These are phyloP conservation scores for Codiaeum variegatum DNA, from an alignment of 441 rosid genomes.

Conservation along the genomic window DNA sequence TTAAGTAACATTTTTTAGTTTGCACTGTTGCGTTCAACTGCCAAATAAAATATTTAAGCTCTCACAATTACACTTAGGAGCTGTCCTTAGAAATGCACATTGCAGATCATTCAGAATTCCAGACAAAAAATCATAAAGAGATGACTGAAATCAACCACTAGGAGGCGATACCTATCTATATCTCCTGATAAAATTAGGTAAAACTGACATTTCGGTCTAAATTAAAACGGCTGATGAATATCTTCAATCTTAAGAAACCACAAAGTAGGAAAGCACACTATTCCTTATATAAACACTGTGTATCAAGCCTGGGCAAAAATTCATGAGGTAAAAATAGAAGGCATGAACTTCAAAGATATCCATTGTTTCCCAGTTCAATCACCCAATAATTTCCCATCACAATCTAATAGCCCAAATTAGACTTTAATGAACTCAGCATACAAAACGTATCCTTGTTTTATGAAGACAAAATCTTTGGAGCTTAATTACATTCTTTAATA, in stretches of 20 bases:
- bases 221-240: background rate
- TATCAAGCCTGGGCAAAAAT: conserved; percentile 1
- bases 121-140: background rate
- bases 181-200: background rate
- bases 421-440: background rate
- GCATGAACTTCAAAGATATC: background rate
- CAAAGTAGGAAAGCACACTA: background rate
- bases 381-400: background rate
- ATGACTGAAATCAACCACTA: background rate
- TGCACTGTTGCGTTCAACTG: background rate
- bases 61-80: no score
- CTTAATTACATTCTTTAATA: background rate
- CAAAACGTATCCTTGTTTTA: background rate
- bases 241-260: background rate
- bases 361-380: background rate
- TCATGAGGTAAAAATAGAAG: background rate
- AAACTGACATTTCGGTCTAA: background rate
- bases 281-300: background rate
- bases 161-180: background rate
- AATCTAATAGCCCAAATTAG: background rate
- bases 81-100: background rate
- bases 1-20: background rate
- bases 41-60: background rate
- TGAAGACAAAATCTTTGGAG: background rate
- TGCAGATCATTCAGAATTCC: background rate